Conservation (phyloP, 176 grass and related monocot genomes). For the Oryza australiensis region DNA sequence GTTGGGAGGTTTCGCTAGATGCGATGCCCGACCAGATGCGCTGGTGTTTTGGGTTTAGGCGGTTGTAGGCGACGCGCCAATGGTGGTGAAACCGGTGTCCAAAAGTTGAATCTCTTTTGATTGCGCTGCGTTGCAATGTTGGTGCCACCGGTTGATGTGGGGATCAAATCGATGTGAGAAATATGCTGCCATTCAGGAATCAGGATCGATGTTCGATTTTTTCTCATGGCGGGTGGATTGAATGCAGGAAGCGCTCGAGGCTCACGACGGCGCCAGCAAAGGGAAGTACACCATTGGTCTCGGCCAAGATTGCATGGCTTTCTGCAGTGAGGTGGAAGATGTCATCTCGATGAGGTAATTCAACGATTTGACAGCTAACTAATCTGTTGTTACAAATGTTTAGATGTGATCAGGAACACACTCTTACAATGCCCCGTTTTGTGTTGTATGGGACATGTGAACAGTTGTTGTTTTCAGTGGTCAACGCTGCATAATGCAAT, state of each 20-base stretch:
- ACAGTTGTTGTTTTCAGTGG: not conserved
- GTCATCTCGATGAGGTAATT: constrained; percentile 88
- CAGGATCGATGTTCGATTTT: not conserved
- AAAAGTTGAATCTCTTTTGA: not conserved
- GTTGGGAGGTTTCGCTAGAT: no score
- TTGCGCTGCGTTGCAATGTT: not conserved
- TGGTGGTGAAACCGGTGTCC: not conserved
- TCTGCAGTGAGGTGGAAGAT: constrained; percentile 80
- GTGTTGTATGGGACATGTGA: not conserved
- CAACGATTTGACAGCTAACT: not conserved
- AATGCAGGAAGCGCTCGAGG: constrained; percentile 72
- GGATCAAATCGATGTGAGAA: not conserved
- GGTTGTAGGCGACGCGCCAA: no score
- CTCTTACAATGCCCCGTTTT: not conserved
- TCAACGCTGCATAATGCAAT: not conserved
- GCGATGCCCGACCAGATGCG: no score
- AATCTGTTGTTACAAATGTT: not conserved
- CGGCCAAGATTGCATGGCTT: constrained; percentile 87
- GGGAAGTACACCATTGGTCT: constrained; percentile 88
- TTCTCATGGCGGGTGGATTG: constrained; percentile 1
- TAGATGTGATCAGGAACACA: not conserved
- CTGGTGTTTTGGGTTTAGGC: no score
- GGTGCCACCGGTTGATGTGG: no score
- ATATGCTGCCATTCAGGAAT: not conserved
- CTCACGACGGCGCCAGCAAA: constrained; percentile 75